Evolutionary conservation across 129 eudicot genomes (phyloP), one percentile per base, ranked within the genome.

Genomic region (Lactuca saligna): DNA sequence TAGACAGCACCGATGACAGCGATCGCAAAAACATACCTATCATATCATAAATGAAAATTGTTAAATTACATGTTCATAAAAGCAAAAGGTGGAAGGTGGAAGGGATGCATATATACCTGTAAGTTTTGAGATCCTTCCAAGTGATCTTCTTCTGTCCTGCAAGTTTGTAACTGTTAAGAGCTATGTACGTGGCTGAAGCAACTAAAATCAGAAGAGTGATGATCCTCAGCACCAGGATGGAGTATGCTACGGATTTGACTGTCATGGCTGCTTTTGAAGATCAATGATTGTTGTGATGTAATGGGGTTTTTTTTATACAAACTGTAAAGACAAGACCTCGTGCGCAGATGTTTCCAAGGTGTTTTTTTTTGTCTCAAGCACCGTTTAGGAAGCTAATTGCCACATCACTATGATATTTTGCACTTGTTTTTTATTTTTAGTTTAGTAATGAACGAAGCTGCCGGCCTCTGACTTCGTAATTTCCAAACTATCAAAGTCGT

Each of bases 11-110:
- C 90, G 10, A 82, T 51, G 34, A 63, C 60, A 17, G 82, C 90
- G 3, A 68, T 25, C 0, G 82, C 82, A 15, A 82, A 37, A 58
- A 84, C 87, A 65, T 79, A 85, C 90, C 86, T 85, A 60, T 8
- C 7, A 10, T 25, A 17, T 12, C 12, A 8, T 17, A 3, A 54
- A 38, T 8, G 31, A 11, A 50, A 58, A 54, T 3, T 20, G 17
- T 7, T 7, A 15, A 16, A 32, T 17, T 16, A 14, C 2, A 62
- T 46, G 51, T 46, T 46, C 5, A 46, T 46, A 4, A 46, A 46
- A 12, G 5, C 12, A 1, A 46, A 46, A 12, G 51, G 12, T 8
- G 49, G 9, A 9, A 46, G 49, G 51, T 46, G n/a, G 1, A 1
- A 17, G n/a, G 8, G 37, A 41, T 16, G 9, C 48, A 11, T 32